phyloP scores from a whole-genome alignment of 2,329 filamentous ascomycete species.

The Penicillium sp. region DNA sequence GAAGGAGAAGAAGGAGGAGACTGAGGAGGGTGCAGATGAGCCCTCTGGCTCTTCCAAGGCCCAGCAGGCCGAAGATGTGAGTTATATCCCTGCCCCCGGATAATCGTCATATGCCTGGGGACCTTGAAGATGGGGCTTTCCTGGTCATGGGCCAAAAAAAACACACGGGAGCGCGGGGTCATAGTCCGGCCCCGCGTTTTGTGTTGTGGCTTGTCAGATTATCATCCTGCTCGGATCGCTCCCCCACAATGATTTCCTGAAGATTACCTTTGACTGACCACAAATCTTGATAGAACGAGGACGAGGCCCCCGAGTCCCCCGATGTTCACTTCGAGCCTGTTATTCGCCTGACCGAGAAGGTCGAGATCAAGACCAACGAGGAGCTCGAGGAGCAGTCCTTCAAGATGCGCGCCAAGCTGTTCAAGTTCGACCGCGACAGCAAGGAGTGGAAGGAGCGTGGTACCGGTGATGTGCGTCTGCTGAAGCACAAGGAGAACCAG shows the following conservation, averaged over 20 bases:
- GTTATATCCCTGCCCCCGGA: slow-evolving; percentile 35
- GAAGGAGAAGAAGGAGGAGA: slow-evolving; percentile 89
- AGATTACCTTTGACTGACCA: neutral
- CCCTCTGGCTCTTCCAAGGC: slow-evolving; percentile 86
- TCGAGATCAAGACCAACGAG: slow-evolving; percentile 97
- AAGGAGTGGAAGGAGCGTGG: slow-evolving; percentile 99
- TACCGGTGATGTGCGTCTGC: slow-evolving; percentile 89
- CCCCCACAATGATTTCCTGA: neutral
- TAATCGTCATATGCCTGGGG: neutral
- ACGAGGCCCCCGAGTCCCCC: slow-evolving; percentile 80
- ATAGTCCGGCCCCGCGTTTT: slow-evolving; percentile 9
- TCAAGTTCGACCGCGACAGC: slow-evolving; percentile 90
- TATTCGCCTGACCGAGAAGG: slow-evolving; percentile 91
- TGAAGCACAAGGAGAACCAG: slow-evolving; percentile 98
- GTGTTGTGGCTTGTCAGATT: slow-evolving; percentile 9
- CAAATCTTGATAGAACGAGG: slow-evolving; percentile 37
- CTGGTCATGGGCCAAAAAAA: neutral
- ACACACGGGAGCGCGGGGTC: neutral
- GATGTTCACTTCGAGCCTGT: slow-evolving; percentile 98
- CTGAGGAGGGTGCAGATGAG: slow-evolving; percentile 74
- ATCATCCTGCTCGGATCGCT: neutral
- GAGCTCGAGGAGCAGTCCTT: slow-evolving; percentile 96
- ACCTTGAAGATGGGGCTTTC: neutral
- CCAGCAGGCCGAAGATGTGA: slow-evolving; percentile 62
- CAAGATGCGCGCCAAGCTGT: slow-evolving; percentile 99